Conservation (phyloP, 2,329 filamentous ascomycete species). For the Neofusicoccum kwambonambiense region DNA sequence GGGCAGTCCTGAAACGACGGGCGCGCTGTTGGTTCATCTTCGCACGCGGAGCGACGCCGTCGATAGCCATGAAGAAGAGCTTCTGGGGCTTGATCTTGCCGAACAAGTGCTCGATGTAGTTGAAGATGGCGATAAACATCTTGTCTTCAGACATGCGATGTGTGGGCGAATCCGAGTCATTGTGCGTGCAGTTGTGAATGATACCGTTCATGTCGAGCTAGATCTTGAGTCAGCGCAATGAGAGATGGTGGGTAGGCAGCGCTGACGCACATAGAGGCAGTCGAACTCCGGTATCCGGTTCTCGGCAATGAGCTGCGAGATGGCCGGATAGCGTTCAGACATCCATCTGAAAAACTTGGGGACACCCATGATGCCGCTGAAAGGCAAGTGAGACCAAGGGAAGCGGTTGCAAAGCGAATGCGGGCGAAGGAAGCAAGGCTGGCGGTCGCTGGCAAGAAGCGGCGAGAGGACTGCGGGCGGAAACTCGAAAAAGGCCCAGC, state of each 20-base stretch:
- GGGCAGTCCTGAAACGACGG: slow-evolving; percentile 87
- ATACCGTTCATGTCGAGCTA: slow-evolving; percentile 97
- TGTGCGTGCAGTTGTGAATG: slow-evolving; percentile 99
- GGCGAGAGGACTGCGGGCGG: neutral
- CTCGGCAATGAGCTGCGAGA: slow-evolving; percentile 97
- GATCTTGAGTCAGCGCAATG: neutral
- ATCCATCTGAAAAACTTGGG: slow-evolving; percentile 99
- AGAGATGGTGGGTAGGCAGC: neutral
- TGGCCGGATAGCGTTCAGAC: slow-evolving; percentile 96
- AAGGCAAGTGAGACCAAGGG: neutral
- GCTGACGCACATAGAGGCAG: slow-evolving; percentile 72
- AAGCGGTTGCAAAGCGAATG: neutral
- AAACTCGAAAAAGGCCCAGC: neutral
- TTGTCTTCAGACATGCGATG: slow-evolving; percentile 95
- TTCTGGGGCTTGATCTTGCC: slow-evolving; percentile 98
- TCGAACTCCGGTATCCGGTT: slow-evolving; percentile 99
- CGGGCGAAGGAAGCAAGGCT: neutral
- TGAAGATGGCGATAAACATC: slow-evolving; percentile 99
- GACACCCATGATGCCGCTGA: slow-evolving; percentile 60
- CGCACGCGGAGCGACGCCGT: slow-evolving; percentile 92
- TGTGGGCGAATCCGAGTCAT: slow-evolving; percentile 86
- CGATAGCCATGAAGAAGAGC: slow-evolving; percentile 99
- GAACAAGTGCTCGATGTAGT: slow-evolving; percentile 98
- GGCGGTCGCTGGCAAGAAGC: neutral
- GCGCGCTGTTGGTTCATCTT: slow-evolving; percentile 99